Conservation (phyloP, 768 basidiomycete species). For the Russula griseocarnosa region DNA sequence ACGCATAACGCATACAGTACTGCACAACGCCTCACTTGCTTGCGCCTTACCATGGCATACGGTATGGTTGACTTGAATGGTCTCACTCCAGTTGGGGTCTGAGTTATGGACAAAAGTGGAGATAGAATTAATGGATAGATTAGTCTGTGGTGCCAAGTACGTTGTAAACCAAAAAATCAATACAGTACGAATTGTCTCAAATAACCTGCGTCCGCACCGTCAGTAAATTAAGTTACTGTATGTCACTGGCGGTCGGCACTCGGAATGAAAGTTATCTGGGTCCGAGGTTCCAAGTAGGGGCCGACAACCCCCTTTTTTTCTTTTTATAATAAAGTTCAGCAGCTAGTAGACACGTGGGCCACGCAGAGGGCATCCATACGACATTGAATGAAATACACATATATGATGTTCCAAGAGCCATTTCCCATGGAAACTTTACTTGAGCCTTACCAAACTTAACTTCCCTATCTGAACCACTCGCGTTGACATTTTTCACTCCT, state of each 20-base stretch:
- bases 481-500: neutral
- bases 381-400: neutral
- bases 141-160: neutral
- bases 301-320: neutral
- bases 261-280: neutral
- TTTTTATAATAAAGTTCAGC: neutral
- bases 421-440: neutral
- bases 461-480: neutral
- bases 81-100: neutral
- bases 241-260: constrained; percentile 1
- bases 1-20: no score
- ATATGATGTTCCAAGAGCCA: neutral
- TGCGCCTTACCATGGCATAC: neutral
- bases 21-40: no score
- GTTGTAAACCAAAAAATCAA: neutral
- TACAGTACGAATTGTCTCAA: neutral
- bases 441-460: neutral
- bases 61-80: neutral
- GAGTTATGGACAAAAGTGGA: no score
- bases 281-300: no score
- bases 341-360: neutral
- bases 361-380: neutral
- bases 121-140: neutral
- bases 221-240: no score
- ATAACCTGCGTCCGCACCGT: neutral